Conservation (phyloP, 1,284 basidiomycete species). For the Melampsora occidentalis region DNA sequence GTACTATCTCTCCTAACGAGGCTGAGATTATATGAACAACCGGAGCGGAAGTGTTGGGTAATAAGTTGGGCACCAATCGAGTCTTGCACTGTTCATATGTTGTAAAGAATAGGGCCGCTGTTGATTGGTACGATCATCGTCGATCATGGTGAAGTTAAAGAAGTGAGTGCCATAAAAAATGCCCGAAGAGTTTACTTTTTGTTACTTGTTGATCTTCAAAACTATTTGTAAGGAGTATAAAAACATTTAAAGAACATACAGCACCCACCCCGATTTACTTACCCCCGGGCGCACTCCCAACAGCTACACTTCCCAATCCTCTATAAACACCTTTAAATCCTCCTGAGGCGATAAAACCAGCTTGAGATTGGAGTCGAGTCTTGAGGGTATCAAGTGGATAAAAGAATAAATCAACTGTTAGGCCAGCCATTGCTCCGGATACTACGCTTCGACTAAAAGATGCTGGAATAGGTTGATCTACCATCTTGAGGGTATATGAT, state of each 20-base stretch:
- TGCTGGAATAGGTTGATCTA: background rate
- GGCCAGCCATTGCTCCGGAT: conserved; percentile 74
- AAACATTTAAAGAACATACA: background rate
- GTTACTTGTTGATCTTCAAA: background rate
- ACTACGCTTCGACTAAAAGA: conserved; percentile 4
- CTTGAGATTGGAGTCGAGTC: conserved; percentile 82
- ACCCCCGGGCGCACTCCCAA: conserved; percentile 96
- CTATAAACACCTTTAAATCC: conserved; percentile 91
- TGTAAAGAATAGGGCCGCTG: conserved; percentile 91
- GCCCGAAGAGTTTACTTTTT: background rate
- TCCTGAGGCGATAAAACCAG: conserved; percentile 80
- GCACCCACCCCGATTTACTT: conserved; percentile 50
- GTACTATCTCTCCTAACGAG: conserved; percentile 76
- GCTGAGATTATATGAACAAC: conserved; percentile 76
- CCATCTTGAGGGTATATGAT: no score
- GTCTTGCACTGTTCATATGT: conserved; percentile 86
- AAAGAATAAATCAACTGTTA: conserved; percentile 87
- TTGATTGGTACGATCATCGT: background rate
- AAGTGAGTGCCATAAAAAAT: background rate
- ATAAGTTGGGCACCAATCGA: conserved; percentile 57
- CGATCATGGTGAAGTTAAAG: background rate
- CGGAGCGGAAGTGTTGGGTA: conserved; percentile 60
- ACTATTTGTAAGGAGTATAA: background rate
- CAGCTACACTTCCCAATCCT: conserved; percentile 88
- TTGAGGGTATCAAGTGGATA: conserved; percentile 97